Conservation (phyloP, 2,329 filamentous ascomycete genomes). For the Fusarium torreyae region DNA sequence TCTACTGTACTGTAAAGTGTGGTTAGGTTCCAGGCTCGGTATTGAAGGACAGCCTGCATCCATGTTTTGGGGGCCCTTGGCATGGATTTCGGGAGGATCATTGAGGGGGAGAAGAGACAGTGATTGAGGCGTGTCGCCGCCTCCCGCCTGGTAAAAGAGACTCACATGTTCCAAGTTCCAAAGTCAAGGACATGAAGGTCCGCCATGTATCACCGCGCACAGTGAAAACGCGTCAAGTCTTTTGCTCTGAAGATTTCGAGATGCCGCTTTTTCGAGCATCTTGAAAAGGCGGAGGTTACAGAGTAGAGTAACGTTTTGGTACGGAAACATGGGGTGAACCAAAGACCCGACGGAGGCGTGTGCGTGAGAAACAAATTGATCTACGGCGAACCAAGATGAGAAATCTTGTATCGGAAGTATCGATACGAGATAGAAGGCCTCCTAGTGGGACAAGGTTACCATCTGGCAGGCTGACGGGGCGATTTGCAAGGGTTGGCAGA, state of each 20-base stretch:
- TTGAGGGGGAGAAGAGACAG: slow-evolving; percentile 36
- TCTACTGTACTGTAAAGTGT: neutral
- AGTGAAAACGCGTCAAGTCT: neutral
- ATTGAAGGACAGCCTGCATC: slow-evolving; percentile 31
- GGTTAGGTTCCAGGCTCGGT: slow-evolving; percentile 40
- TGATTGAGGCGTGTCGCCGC: slow-evolving; percentile 40
- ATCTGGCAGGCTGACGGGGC: slow-evolving; percentile 17
- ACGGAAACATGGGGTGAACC: slow-evolving; percentile 28
- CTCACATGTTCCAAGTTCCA: neutral
- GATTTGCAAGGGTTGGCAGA: slow-evolving; percentile 5
- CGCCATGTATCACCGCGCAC: slow-evolving; percentile 9
- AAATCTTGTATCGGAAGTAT: slow-evolving; percentile 3
- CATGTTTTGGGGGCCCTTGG: slow-evolving; percentile 36
- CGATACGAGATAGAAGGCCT: slow-evolving; percentile 19
- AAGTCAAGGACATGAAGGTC: slow-evolving; percentile 2
- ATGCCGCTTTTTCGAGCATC: slow-evolving; percentile 15
- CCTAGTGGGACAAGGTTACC: slow-evolving; percentile 4
- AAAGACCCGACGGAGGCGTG: slow-evolving; percentile 28
- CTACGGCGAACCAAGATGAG: slow-evolving; percentile 10
- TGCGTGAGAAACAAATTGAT: slow-evolving; percentile 33
- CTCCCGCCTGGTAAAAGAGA: slow-evolving; percentile 22
- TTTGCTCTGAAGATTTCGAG: slow-evolving; percentile 1
- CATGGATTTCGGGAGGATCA: slow-evolving; percentile 36
- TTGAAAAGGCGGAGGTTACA: slow-evolving; percentile 39
- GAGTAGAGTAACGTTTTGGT: slow-evolving; percentile 26